These are phyloP conservation scores for Tolypocladium ovalisporum DNA, from an alignment of 2,329 filamentous ascomycete genomes.

Conservation along the genomic window DNA sequence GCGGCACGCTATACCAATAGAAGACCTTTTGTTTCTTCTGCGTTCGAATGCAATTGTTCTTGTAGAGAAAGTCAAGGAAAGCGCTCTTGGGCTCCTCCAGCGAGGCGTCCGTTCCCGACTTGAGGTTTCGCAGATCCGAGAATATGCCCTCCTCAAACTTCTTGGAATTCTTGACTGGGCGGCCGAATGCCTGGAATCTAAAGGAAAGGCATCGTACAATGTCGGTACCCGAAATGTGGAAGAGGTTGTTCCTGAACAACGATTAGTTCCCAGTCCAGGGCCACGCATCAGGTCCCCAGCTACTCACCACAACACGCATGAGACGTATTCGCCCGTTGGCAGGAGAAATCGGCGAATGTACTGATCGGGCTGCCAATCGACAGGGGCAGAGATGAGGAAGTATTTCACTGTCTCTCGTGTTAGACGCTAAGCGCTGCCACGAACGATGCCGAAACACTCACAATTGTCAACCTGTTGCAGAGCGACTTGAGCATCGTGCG, in stretches of 20 bases:
- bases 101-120: slow-evolving; percentile 95
- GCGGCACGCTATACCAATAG: slow-evolving; percentile 99
- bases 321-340: slow-evolving; percentile 96
- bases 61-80: slow-evolving; percentile 98
- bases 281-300: not conserved
- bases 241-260: slow-evolving; percentile 67
- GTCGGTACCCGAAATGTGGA: slow-evolving; percentile 97
- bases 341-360: slow-evolving; percentile 93
- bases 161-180: slow-evolving; percentile 98
- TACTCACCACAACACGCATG: slow-evolving; percentile 79
- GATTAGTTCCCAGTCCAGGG: not conserved
- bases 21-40: slow-evolving; percentile 99
- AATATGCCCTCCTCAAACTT: slow-evolving; percentile 99
- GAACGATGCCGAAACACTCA: slow-evolving; percentile 34
- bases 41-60: slow-evolving; percentile 99
- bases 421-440: not conserved
- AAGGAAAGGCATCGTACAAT: slow-evolving; percentile 98
- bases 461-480: slow-evolving; percentile 96
- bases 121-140: slow-evolving; percentile 94
- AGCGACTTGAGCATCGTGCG: slow-evolving; percentile 92
- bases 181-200: slow-evolving; percentile 95
- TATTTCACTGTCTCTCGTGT: slow-evolving; percentile 67
- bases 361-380: slow-evolving; percentile 95
- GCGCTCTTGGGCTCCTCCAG: slow-evolving; percentile 97
- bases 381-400: slow-evolving; percentile 95